Evolutionary conservation across 2,329 filamentous ascomycete species (phyloP), one percentile per base, ranked within the genome.

Genomic region (Mycosphaerella arachidis): DNA sequence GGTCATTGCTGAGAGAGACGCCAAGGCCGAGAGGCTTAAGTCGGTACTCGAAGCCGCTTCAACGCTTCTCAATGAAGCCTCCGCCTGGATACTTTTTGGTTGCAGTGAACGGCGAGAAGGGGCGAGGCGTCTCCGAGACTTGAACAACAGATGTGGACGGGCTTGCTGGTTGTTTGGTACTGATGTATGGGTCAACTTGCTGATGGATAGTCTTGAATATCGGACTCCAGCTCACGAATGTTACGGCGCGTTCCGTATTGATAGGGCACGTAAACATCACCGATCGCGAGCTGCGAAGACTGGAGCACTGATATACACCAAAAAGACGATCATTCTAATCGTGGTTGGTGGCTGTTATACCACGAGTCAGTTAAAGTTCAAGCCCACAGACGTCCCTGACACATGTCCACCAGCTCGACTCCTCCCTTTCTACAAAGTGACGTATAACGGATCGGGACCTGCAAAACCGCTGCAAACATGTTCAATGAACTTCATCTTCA

Each of bases 401-500:
- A 52, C 50, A 52, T 52, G 50, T 52, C 50, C 50, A 52, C 50
- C 12, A 52, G 50, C 50, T 52, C 24, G 50, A 52, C 50, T 52
- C 30, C 50, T 52, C 40, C 50, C 50, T 35, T 35, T 30, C 27
- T 18, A 9, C n/a, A 35, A 24, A 52, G 50, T 52, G 50, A 52
- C 50, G 50, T 52, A 52, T 52, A 52, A 52, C 30, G 50, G 8
- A 6, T n/a, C 18, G 27, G 50, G 50, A 52, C 3, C 50, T 52
- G 27, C 50, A 52, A 52, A 52, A 52, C 9, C 13, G 30, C 27
- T 35, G 27, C 18, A 6, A 35, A 35, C 50, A 52, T 52, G 50
- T 33, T 9, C 50, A 18, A 52, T 52, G 50, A 35, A 31, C 12
- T 35, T 52, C 24, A 35, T 35, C 50, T 52, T 52, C 50, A 35